Base-by-base conservation (phyloP, 2,329 filamentous ascomycete genomes). In the Akanthomyces muscarius region DNA sequence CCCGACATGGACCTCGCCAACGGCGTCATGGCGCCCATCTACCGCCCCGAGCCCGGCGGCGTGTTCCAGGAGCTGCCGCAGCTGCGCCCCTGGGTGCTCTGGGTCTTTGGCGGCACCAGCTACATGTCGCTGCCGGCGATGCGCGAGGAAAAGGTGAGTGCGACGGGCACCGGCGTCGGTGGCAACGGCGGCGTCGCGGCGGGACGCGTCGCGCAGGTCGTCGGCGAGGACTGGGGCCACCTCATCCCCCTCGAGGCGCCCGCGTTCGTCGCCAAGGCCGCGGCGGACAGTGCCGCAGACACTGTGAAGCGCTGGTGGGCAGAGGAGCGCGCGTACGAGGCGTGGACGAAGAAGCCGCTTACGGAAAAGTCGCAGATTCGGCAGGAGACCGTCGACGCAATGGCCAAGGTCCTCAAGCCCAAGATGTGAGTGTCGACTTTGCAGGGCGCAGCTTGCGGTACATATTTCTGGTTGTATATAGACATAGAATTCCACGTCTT, bases 161-260 rank as follows among this genome's bases (percentile, higher is more conserved):
- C 77, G n/a, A 92, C 89, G 0, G 90, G 90, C 1, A 74, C 76
- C 0, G 89, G 86, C 0, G 75, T 83, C 0, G 88, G 89, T 7
- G 90, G 91, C 1, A 89, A 86, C 67, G 85, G 91, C 21, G 84
- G 89, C 54, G 79, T 73, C 4, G 74, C 76, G n/a, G 82, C 83
- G 14, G 91, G 89, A 0, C 80, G 86, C 52, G 92, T 97, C 2
- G 81, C 80, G 62, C 81, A 87, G 66, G 82, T 90, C 5, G 78
- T 86, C 18, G 75, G 95, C 8, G 76, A 88, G 33, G 83, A 82
- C 0, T 80, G 82, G 6, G 92, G 93, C 0, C 94, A 98, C 74
- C 75, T 97, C 48, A 85, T 97, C 33, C 89, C 93, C 0, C 90
- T 97, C 85, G 92, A 97, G 75, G 83, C 84, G 45, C 89, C 90